Conservation (phyloP, 169 alveolate genomes). For the Theileria sp. region DNA sequence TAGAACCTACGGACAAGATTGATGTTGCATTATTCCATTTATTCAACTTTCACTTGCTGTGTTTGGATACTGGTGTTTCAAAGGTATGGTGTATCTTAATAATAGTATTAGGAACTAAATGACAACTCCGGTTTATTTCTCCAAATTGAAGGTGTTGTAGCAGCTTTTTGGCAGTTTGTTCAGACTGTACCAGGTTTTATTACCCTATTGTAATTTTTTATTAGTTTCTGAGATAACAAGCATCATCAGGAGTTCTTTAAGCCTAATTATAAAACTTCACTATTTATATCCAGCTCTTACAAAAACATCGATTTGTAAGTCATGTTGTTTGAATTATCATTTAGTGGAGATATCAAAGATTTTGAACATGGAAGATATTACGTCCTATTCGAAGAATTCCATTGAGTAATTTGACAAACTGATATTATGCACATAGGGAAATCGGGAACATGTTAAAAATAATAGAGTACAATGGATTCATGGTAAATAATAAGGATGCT, state of each 20-base stretch:
- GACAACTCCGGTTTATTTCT: background rate
- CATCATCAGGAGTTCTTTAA: slow-evolving; percentile 5
- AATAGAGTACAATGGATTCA: slow-evolving; percentile 6
- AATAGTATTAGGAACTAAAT: background rate
- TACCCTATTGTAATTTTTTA: background rate
- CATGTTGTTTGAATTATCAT: background rate
- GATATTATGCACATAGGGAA: background rate
- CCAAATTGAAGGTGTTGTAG: slow-evolving; percentile 3
- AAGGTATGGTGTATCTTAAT: background rate
- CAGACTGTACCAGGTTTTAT: background rate
- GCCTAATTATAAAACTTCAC: slow-evolving; percentile 16
- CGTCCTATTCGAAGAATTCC: background rate
- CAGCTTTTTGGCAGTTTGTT: background rate
- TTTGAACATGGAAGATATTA: slow-evolving; percentile 10
- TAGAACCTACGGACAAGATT: slow-evolving; percentile 20
- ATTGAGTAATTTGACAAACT: background rate
- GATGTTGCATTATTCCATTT: slow-evolving; percentile 28
- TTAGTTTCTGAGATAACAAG: background rate
- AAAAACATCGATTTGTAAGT: slow-evolving; percentile 21
- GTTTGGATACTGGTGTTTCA: background rate
- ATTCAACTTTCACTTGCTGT: slow-evolving; percentile 12
- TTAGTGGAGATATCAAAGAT: background rate
- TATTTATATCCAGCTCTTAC: slow-evolving; percentile 1
- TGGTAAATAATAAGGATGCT: background rate
- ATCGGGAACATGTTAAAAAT: background rate